phyloP scores from a whole-genome alignment of 225 moss, liverwort and hornwort genomes.

The Climacium dendroides region DNA sequence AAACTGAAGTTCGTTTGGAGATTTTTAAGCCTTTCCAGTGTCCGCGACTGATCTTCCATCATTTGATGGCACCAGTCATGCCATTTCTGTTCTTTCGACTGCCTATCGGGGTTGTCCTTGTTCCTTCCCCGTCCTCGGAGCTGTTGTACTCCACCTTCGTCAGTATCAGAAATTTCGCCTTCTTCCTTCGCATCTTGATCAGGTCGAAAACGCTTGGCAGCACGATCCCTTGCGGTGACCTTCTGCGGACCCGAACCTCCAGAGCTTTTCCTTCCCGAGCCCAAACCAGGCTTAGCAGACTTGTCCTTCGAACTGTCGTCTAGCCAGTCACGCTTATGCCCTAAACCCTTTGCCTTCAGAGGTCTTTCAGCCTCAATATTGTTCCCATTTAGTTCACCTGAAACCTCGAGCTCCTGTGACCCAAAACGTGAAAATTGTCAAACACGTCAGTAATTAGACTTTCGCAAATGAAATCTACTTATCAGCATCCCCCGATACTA shows the following conservation, averaged over 20 bases:
- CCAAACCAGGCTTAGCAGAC: slow-evolving; percentile 35
- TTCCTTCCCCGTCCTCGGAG: slow-evolving; percentile 41
- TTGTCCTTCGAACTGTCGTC: slow-evolving; percentile 57
- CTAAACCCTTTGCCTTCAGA: slow-evolving; percentile 27
- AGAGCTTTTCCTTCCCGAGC: slow-evolving; percentile 36
- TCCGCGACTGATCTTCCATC: slow-evolving; percentile 82
- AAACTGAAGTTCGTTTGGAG: slow-evolving; percentile 72
- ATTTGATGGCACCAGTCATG: slow-evolving; percentile 96
- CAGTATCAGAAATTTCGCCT: slow-evolving; percentile 96
- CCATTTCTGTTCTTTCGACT: slow-evolving; percentile 92
- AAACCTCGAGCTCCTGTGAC: slow-evolving; percentile 77
- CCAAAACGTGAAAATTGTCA: background rate
- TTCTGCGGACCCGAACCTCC: slow-evolving; percentile 37
- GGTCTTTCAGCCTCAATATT: slow-evolving; percentile 36
- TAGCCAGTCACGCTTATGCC: slow-evolving; percentile 51
- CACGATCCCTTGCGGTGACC: slow-evolving; percentile 53
- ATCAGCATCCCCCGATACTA: background rate
- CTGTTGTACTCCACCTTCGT: slow-evolving; percentile 46
- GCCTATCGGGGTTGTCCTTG: slow-evolving; percentile 50
- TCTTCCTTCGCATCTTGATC: slow-evolving; percentile 82
- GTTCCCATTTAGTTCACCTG: slow-evolving; percentile 64
- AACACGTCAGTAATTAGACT: background rate
- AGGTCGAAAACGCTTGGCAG: slow-evolving; percentile 42
- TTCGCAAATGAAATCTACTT: background rate
- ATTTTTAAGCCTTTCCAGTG: slow-evolving; percentile 72